A percentile compares a stretch with the other conserved stretches of the same genome.
These are phyloP conservation scores for Neofusicoccum umdonicola DNA, from an alignment of 2,329 filamentous ascomycete genomes.

Conservation along the genomic window DNA sequence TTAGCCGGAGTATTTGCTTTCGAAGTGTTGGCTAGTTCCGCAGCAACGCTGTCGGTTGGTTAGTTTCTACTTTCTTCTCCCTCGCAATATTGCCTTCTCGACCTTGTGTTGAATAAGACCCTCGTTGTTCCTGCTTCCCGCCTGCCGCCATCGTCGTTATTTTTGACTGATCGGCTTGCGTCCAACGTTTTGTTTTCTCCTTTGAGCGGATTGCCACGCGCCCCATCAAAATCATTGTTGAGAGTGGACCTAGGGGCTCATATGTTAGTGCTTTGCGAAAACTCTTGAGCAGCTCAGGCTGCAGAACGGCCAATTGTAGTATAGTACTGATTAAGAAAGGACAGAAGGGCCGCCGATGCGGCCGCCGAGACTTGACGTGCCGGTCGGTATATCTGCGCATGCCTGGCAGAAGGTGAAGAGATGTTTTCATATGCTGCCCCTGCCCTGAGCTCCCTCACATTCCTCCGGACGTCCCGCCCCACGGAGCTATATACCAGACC, in stretches of 20 bases:
- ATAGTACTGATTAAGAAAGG: slow-evolving; percentile 5
- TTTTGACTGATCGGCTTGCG: neutral
- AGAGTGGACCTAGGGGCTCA: neutral
- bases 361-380: neutral
- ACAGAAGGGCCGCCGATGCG: neutral
- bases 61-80: slow-evolving; percentile 4
- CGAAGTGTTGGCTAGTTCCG: slow-evolving; percentile 1
- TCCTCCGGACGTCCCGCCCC: neutral
- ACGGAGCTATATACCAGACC: neutral
- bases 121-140: neutral
- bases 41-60: slow-evolving; percentile 7
- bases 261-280: neutral
- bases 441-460: no score
- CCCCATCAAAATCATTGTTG: neutral
- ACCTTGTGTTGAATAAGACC: slow-evolving; percentile 7
- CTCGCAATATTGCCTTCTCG: slow-evolving; percentile 2
- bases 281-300: neutral
- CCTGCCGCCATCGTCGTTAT: neutral
- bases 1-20: slow-evolving; percentile 15
- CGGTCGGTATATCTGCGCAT: neutral
- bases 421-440: neutral
- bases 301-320: neutral
- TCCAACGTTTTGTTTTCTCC: neutral
- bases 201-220: neutral
- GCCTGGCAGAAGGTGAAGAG: neutral